A percentile compares a stretch with the other conserved stretches of the same genome.
These are phyloP conservation scores for Calonectria henricotiae DNA, from an alignment of 2,329 filamentous ascomycete species.

Conservation along the genomic window DNA sequence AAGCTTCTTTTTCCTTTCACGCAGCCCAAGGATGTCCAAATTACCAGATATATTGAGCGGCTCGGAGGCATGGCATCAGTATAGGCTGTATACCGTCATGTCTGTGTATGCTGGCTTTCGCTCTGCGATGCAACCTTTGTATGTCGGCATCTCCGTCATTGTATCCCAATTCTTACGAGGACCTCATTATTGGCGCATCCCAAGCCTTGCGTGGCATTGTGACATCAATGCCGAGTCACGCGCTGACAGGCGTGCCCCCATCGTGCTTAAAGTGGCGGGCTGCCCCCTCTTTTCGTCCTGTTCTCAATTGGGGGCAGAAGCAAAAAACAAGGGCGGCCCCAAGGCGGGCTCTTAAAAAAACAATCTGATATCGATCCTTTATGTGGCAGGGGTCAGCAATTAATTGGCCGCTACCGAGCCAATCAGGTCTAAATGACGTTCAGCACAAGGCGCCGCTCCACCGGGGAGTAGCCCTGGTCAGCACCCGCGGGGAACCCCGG, in stretches of 20 bases:
- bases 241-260: conserved; percentile 46
- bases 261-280: conserved; percentile 47
- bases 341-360: conserved; percentile 47
- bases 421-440: conserved; percentile 59
- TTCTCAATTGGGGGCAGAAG: conserved; percentile 27
- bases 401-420: conserved; percentile 51
- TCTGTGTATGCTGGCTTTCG: neutral
- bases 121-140: conserved; percentile 13
- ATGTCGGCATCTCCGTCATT: conserved; percentile 23
- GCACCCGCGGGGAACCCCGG: conserved; percentile 52
- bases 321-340: conserved; percentile 38
- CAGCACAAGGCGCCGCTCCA: conserved; percentile 50
- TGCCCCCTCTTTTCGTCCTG: conserved; percentile 35
- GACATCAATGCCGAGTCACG: conserved; percentile 50
- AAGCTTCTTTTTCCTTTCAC: neutral
- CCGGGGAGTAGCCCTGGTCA: conserved; percentile 47
- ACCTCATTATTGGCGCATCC: conserved; percentile 40
- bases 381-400: conserved; percentile 54
- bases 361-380: conserved; percentile 58
- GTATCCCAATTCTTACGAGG: conserved; percentile 34
- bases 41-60: neutral
- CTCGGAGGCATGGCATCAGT: neutral
- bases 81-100: neutral
- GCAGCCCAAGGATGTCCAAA: conserved; percentile 8
- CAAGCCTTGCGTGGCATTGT: conserved; percentile 46